Conservation (phyloP, 805 yeast genomes). For the Debaryomyces hansenii region DNA sequence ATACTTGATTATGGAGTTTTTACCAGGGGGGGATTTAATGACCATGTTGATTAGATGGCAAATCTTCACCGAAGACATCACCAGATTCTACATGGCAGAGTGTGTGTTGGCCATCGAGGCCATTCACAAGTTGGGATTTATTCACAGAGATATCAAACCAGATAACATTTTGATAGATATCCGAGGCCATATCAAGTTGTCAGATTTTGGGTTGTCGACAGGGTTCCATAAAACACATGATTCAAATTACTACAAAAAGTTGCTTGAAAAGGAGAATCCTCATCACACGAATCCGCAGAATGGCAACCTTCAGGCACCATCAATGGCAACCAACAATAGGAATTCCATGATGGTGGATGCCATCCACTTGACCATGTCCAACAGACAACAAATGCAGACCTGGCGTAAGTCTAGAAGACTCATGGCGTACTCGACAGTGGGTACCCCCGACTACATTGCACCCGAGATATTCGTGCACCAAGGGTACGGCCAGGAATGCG, state of each 20-base stretch:
- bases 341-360: slow-evolving; percentile 91
- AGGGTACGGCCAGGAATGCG: slow-evolving; percentile 96
- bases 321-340: slow-evolving; percentile 38
- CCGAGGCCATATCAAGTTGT: slow-evolving; percentile 64
- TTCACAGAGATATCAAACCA: slow-evolving; percentile 97
- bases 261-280: slow-evolving; percentile 58
- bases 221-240: slow-evolving; percentile 96
- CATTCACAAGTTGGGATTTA: slow-evolving; percentile 87
- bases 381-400: slow-evolving; percentile 91
- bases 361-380: slow-evolving; percentile 91
- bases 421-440: slow-evolving; percentile 96
- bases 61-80: slow-evolving; percentile 88
- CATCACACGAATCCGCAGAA: slow-evolving; percentile 25
- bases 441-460: slow-evolving; percentile 95
- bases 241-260: slow-evolving; percentile 77
- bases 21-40: slow-evolving; percentile 87
- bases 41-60: slow-evolving; percentile 96
- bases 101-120: slow-evolving; percentile 95
- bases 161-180: slow-evolving; percentile 90
- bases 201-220: slow-evolving; percentile 80
- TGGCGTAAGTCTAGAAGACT: slow-evolving; percentile 90
- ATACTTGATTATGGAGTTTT: slow-evolving; percentile 77
- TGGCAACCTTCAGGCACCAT: slow-evolving; percentile 25
- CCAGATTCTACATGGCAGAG: slow-evolving; percentile 92
- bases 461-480: slow-evolving; percentile 91